Conservation (phyloP, 1,284 basidiomycete genomes). For the Marasmius fiardii region DNA sequence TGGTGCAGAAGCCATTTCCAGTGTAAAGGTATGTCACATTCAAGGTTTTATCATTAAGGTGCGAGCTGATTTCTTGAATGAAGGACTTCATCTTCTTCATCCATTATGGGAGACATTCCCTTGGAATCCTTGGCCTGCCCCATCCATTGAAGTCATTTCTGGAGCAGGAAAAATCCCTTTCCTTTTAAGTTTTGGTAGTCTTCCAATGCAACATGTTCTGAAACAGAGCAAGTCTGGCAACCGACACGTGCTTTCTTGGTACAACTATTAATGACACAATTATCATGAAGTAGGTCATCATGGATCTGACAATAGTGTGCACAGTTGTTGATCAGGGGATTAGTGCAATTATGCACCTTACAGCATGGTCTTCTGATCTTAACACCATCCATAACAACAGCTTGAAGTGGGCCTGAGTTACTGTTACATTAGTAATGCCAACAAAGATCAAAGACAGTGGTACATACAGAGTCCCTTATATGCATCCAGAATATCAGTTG, state of each 20-base stretch:
- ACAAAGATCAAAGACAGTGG: neutral
- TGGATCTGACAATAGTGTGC: conserved; percentile 21
- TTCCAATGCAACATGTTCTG: neutral
- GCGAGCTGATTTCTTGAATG: too few relatives aligned
- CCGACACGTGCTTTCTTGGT: neutral
- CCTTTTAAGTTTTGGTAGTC: neutral
- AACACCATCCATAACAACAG: conserved; percentile 17
- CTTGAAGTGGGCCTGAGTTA: neutral
- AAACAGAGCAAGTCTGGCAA: neutral
- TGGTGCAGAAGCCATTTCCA: conserved; percentile 16
- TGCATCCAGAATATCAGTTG: neutral
- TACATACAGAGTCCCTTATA: neutral
- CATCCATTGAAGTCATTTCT: neutral
- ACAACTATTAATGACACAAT: conserved; percentile 18
- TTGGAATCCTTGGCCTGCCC: neutral
- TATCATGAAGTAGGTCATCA: neutral
- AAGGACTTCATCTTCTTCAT: neutral
- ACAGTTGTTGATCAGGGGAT: conserved; percentile 15
- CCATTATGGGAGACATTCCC: neutral
- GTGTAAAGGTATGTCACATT: conserved; percentile 13
- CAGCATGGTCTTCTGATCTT: conserved; percentile 22
- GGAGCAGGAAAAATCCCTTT: neutral
- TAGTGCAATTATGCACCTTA: conserved; percentile 18
- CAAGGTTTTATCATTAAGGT: too few relatives aligned
- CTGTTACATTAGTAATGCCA: neutral